Evolutionary conservation across 2,329 filamentous ascomycete genomes (phyloP), one percentile per base, ranked within the genome.

Genomic region (Aureobasidium sp.): DNA sequence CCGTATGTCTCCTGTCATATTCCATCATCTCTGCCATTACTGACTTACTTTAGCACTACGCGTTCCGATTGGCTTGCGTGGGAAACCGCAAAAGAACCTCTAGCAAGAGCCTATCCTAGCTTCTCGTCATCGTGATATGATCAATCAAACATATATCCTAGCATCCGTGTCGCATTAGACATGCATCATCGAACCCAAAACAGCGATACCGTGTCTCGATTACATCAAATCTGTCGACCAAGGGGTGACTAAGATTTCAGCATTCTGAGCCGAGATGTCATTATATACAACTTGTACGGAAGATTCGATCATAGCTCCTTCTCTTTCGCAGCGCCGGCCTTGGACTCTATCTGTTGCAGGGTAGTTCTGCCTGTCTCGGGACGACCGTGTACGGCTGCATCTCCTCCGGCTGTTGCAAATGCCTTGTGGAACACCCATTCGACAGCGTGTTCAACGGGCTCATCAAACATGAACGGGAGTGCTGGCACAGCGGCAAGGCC

Each of bases 31-130:
- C 6, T 16, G 32, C 16, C 25, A 25, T 40, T 52, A 51, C 61
- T 68, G 57, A 69, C 16, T 29, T 32, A 12, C 16, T 14, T 56
- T 59, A 93, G 88, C 63, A 98, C 93, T 51, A 97, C 93, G 56
- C 84, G 89, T 67, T 95, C 90, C 60, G 93, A 98, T 70, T 98
- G 93, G 93, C 75, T 98, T 63, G 91, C 91, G 54, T 98, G 93
- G 93, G 93, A 98, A 69, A 77, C 78, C 16, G 82, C 86, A 66
- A 79, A 87, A 64, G 77, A 82, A 59, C 79, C 85, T 14, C 61
- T 86, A 58, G 86, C 90, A 66, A 72, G 76, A 57, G 83, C 84
- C 16, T 64, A 66, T 48, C 60, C 63, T 35, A 63, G 57, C 55
- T 62, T 30, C 16, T 14, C 47, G 5, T 32, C 21, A 12, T 45